Evolutionary conservation across 768 basidiomycete species (phyloP), one percentile per base, ranked within the genome.

Genomic region (Boletus speciosus): DNA sequence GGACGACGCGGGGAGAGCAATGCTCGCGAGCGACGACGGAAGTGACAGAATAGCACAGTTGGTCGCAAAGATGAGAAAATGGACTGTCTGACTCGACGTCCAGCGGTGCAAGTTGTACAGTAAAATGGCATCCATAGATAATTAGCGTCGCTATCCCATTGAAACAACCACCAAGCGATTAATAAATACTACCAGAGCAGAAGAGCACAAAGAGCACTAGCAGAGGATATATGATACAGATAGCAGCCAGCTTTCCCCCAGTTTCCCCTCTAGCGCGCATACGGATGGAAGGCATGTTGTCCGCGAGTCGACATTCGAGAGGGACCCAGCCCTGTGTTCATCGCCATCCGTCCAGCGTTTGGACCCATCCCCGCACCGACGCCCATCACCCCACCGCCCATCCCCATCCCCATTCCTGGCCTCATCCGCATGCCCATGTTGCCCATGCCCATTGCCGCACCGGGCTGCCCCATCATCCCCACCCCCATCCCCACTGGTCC

Each of bases 261-360:
- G 25, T 21, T 4, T 12, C 25, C 32, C 29, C 21, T 7, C 40
- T 51, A 84, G 61, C 83, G 76, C 50, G 82, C 75, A 64, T 85
- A 85, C n/a, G 83, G 83, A 68, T 85, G 83, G 69, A 82, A 85
- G 54, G 74, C 76, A 58, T 82, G 80, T 57, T 83, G 81, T 53
- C 83, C 83, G 21, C 81, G 76, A 27, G 60, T 76, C 50, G 72
- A 75, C 66, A 75, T 73, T 7, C 79, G 74, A 49, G 76, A 72
- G 14, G 78, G 81, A n/a, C 76, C 82, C 53, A 73, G 66, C 25
- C 74, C 81, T 46, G 68, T 44, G 61, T 70, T 73, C 70, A 73
- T 70, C 46, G 74, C 52, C 72, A 73, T 73, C 54, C 78, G 70
- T n/a, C 72, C 71, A 29, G 72, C 66, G 57, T 71, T 70, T 21